These are phyloP conservation scores for Lactarius sanguifluus DNA, from an alignment of 768 basidiomycete species.

Conservation along the genomic window DNA sequence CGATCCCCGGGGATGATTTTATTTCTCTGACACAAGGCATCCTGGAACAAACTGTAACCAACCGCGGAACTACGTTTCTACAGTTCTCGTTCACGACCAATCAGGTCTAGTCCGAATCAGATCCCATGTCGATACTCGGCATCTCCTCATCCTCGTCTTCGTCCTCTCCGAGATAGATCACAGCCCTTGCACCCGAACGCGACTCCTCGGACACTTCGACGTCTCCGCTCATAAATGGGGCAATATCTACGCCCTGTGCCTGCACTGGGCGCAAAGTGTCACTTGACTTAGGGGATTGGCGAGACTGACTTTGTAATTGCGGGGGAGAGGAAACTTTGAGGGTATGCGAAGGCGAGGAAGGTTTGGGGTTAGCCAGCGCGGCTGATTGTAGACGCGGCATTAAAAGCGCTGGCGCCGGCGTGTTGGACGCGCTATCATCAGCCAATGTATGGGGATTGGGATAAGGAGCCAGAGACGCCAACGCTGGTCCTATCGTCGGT, in stretches of 20 bases:
- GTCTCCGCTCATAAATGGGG: constrained; percentile 8
- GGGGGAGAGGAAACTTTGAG: background rate
- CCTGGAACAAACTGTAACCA: background rate
- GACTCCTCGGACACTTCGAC: background rate
- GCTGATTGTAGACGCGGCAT: background rate
- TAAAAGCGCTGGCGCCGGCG: background rate
- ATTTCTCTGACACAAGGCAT: no score
- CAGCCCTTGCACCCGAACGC: background rate
- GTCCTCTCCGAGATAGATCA: constrained; percentile 32
- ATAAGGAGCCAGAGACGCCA: background rate
- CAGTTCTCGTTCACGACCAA: background rate
- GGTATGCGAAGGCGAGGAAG: background rate
- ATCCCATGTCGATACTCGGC: constrained; percentile 74
- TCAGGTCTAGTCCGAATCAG: constrained; percentile 66
- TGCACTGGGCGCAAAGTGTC: background rate
- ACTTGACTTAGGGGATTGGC: background rate
- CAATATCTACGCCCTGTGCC: background rate
- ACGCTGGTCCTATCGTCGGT: background rate
- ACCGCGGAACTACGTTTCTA: background rate
- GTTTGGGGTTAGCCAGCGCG: background rate
- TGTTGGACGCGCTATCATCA: background rate
- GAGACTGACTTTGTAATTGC: background rate
- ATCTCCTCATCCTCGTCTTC: constrained; percentile 69
- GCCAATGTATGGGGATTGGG: background rate
- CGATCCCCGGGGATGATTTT: no score